These are phyloP conservation scores for Pneumocystis wakefieldiae DNA, from an alignment of 1,139 yeast species.

Conservation along the genomic window DNA sequence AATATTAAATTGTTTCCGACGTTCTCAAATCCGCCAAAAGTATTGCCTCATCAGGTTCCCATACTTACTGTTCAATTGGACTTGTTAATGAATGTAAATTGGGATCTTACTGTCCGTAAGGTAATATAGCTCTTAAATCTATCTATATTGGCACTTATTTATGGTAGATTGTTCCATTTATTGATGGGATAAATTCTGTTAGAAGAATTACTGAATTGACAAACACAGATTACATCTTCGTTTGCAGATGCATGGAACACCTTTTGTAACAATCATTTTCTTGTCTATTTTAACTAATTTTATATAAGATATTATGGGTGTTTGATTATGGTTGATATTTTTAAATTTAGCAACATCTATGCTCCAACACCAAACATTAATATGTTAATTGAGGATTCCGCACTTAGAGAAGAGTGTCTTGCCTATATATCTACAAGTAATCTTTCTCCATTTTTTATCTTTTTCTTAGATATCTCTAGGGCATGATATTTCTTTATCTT, in stretches of 20 bases:
- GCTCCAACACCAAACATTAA: conserved; percentile 76
- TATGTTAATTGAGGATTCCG: conserved; percentile 45
- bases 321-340: conserved; percentile 65
- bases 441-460: background rate
- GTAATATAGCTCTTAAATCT: background rate
- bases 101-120: conserved; percentile 95
- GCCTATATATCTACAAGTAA: conserved; percentile 38
- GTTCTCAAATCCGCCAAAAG: conserved; percentile 66
- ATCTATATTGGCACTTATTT: background rate
- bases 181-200: conserved; percentile 77
- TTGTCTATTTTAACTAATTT: background rate
- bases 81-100: conserved; percentile 65
- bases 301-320: conserved; percentile 51
- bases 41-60: conserved; percentile 69
- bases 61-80: conserved; percentile 50
- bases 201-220: conserved; percentile 64
- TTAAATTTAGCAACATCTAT: conserved; percentile 76
- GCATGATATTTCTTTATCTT: conserved; percentile 24
- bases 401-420: conserved; percentile 74
- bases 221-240: conserved; percentile 62
- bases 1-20: conserved; percentile 85
- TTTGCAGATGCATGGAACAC: conserved; percentile 81
- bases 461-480: background rate
- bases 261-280: conserved; percentile 30
- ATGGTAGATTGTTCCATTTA: conserved; percentile 48